Evolutionary conservation across 345 rosid species (phyloP).

Genomic region (Schrenkiella parvula): DNA sequence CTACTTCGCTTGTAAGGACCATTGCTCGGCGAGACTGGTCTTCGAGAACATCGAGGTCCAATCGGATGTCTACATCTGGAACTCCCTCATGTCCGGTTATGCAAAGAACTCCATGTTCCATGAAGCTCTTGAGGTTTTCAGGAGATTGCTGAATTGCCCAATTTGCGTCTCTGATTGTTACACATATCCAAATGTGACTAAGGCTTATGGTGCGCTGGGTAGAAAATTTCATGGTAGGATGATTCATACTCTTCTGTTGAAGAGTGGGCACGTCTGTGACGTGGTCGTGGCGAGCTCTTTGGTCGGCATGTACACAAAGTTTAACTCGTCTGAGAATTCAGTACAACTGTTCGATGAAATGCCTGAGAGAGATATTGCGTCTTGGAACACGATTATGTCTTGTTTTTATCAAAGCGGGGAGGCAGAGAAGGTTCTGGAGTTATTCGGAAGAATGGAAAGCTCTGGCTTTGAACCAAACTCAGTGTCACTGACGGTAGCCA

Average conservation of each 20-base stretch:
- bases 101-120: conserved; percentile 47
- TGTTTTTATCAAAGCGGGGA: conserved; percentile 63
- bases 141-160: conserved; percentile 34
- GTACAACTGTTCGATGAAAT: conserved; percentile 65
- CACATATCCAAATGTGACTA: conserved; percentile 60
- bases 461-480: conserved; percentile 59
- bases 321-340: conserved; percentile 35
- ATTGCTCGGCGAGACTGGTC: conserved; percentile 43
- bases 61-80: conserved; percentile 55
- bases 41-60: conserved; percentile 33
- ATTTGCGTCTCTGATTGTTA: conserved; percentile 47
- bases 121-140: conserved; percentile 49
- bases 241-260: conserved; percentile 53
- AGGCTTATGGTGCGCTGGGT: conserved; percentile 57
- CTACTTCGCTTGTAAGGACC: conserved; percentile 48
- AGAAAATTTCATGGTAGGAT: conserved; percentile 42
- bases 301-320: conserved; percentile 51
- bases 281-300: conserved; percentile 57
- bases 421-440: conserved; percentile 51
- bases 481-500: conserved; percentile 47
- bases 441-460: conserved; percentile 48
- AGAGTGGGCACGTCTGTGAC: conserved; percentile 47
- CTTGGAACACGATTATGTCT: conserved; percentile 71
- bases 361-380: conserved; percentile 56
- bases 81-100: conserved; percentile 52